Evolutionary conservation across 345 rosid species (phyloP).

Genomic region (Bruguiera gymnorhiza): DNA sequence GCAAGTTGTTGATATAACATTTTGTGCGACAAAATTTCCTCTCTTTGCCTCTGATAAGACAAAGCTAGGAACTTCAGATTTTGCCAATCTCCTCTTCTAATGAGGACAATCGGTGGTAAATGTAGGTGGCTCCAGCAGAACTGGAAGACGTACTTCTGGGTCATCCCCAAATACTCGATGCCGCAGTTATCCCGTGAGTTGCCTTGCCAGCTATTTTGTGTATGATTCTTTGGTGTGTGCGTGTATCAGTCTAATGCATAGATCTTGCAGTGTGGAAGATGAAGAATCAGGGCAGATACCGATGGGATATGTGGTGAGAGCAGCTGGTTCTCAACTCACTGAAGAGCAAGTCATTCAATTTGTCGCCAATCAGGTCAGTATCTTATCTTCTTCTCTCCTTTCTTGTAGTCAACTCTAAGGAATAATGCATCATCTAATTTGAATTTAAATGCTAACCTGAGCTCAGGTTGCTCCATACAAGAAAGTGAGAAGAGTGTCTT

Average conservation of each 20-base stretch:
- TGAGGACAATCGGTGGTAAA: not conserved
- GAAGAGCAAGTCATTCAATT: constrained; percentile 51
- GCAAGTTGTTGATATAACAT: not conserved
- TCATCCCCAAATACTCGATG: constrained; percentile 49
- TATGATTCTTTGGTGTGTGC: not conserved
- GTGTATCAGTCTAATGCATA: not conserved
- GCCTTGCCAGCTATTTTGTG: not conserved
- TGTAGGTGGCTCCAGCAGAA: constrained; percentile 70
- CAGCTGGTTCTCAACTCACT: constrained; percentile 38
- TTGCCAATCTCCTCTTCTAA: not conserved
- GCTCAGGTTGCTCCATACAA: constrained; percentile 66
- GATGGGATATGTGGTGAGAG: constrained; percentile 62
- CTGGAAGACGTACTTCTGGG: constrained; percentile 55
- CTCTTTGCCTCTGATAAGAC: too few species aligned
- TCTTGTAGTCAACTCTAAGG: not conserved
- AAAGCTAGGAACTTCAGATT: too few species aligned
- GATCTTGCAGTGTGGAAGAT: constrained; percentile 48
- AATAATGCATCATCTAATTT: not conserved
- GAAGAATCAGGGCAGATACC: constrained; percentile 67
- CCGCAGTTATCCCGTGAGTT: constrained; percentile 60
- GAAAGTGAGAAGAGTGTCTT: constrained; percentile 53
- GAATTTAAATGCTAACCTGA: not conserved
- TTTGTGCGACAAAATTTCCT: too few species aligned
- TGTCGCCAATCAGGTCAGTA: constrained; percentile 54
- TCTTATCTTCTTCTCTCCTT: not conserved